These are phyloP conservation scores for Penicillium psychrofluorescens DNA, from an alignment of 495 filamentous ascomycete genomes.

Conservation along the genomic window DNA sequence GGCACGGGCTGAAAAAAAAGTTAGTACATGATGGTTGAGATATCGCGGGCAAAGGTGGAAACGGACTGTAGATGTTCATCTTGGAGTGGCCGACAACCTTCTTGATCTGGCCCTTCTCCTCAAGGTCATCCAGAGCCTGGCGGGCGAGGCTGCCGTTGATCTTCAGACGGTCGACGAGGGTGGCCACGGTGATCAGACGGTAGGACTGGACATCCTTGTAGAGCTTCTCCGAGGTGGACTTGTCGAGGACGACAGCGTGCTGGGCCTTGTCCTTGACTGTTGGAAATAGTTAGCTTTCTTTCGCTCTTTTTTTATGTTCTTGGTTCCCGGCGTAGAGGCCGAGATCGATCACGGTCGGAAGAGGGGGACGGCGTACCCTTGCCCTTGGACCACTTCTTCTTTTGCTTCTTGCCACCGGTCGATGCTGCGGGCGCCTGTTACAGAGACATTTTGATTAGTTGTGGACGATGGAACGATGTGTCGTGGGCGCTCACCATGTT, in stretches of 20 bases:
- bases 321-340: too few relatives aligned
- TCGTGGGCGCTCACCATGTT: conserved; percentile 41
- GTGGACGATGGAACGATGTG: not conserved
- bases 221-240: conserved; percentile 57
- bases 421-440: conserved; percentile 68
- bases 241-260: conserved; percentile 79
- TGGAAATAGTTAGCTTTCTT: conserved; percentile 21
- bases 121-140: conserved; percentile 81
- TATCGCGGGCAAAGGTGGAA: not conserved
- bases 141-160: conserved; percentile 98
- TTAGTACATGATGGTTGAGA: conserved; percentile 8
- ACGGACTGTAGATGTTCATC: conserved; percentile 92
- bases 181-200: conserved; percentile 97
- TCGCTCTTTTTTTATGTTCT: not conserved
- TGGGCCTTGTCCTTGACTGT: conserved; percentile 99
- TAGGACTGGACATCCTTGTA: conserved; percentile 99
- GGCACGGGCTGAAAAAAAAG: conserved; percentile 32
- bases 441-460: conserved; percentile 16
- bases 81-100: conserved; percentile 95
- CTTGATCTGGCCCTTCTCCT: conserved; percentile 98
- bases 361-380: conserved; percentile 61
- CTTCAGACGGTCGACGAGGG: conserved; percentile 98
- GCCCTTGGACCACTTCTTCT: conserved; percentile 99
- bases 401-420: conserved; percentile 89
- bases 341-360: conserved; percentile 16